Conservation (phyloP, 306 rosid species). For the Carpinus viminea region DNA sequence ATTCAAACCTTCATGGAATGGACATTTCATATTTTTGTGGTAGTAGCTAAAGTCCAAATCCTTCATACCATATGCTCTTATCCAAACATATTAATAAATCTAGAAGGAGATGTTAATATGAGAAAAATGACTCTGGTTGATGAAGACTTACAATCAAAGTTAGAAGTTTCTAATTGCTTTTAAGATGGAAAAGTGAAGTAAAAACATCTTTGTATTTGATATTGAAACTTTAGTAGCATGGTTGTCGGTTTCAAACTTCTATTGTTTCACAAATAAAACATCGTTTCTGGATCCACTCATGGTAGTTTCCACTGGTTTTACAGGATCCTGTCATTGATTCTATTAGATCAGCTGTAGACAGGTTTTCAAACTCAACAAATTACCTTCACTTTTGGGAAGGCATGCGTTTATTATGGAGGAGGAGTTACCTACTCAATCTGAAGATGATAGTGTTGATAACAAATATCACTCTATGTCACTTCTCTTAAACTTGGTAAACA, state of each 20-base stretch:
- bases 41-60: background rate
- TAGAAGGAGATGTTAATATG: background rate
- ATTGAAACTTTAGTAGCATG: background rate
- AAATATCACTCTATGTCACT: conserved; percentile 87
- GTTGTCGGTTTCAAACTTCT: conserved; percentile 5
- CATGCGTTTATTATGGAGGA: conserved; percentile 97
- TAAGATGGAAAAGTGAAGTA: background rate
- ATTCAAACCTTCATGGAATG: background rate
- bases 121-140: background rate
- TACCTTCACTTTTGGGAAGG: conserved; percentile 91
- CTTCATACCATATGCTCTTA: background rate
- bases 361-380: conserved; percentile 85
- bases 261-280: background rate
- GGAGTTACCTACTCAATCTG: conserved; percentile 70
- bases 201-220: background rate
- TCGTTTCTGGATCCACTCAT: background rate
- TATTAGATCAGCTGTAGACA: conserved; percentile 88
- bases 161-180: background rate
- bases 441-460: conserved; percentile 63
- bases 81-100: background rate
- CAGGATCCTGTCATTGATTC: conserved; percentile 91
- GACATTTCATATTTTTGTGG: background rate
- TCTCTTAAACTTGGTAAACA: conserved; percentile 82
- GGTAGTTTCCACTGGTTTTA: conserved; percentile 24
- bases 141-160: background rate